Evolutionary conservation across 1,284 basidiomycete species (phyloP).

Genomic region (Heterobasidion irregulare): DNA sequence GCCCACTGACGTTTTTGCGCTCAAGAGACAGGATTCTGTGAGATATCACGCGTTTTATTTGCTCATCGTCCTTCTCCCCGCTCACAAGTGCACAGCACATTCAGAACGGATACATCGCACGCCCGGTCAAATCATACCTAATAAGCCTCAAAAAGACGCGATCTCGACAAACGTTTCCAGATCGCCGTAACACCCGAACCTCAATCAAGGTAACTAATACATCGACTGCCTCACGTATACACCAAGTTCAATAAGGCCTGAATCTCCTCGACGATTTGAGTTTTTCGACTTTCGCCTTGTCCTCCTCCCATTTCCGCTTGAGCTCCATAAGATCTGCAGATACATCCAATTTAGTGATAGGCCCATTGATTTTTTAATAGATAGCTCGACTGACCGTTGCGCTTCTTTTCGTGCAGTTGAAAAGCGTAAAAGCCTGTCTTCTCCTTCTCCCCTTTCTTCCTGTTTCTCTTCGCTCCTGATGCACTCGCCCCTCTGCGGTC

Average conservation of each 20-base stretch:
- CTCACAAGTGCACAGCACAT: no score
- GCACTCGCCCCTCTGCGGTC: conserved; percentile 11
- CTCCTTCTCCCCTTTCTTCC: conserved; percentile 53
- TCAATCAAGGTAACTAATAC: no score
- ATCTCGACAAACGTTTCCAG: no score
- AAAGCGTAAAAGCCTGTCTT: conserved; percentile 81
- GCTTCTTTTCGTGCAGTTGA: conserved; percentile 82
- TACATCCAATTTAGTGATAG: neutral
- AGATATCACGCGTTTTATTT: no score
- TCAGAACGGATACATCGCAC: no score
- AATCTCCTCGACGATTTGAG: conserved; percentile 73
- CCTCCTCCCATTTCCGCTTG: conserved; percentile 76
- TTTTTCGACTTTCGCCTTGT: conserved; percentile 82
- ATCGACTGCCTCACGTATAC: no score
- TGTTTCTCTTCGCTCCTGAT: conserved; percentile 29
- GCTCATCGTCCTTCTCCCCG: no score
- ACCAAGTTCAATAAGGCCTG: conserved; percentile 64
- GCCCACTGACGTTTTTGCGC: no score
- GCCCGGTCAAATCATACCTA: no score
- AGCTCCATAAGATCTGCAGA: conserved; percentile 64
- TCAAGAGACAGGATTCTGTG: no score
- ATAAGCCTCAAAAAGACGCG: no score
- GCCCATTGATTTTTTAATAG: neutral
- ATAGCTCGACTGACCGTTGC: conserved; percentile 50
- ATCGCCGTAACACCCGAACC: no score